Evolutionary conservation across 306 rosid genomes (phyloP).

Genomic region (Gynostemma pentaphyllum): DNA sequence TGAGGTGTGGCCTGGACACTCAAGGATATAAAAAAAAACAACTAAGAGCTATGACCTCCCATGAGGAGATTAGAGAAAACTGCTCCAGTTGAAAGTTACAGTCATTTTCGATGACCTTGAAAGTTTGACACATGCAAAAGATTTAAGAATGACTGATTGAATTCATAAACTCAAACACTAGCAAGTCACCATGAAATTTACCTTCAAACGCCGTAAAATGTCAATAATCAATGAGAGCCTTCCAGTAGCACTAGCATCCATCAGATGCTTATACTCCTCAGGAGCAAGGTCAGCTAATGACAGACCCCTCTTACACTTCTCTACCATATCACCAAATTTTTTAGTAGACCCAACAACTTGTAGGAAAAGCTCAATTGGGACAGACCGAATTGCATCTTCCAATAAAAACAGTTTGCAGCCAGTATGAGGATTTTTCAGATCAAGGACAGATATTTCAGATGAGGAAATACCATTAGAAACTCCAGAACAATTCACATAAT

Average conservation of each 20-base stretch:
- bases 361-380: slow-evolving; percentile 81
- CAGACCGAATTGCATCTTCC: slow-evolving; percentile 52
- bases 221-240: slow-evolving; percentile 76
- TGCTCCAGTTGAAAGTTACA: too few relatives aligned
- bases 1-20: too few relatives aligned
- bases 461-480: slow-evolving; percentile 27
- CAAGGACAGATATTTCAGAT: slow-evolving; percentile 17
- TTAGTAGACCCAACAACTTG: slow-evolving; percentile 79
- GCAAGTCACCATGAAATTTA: slow-evolving; percentile 15
- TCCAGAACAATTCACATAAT: slow-evolving; percentile 36
- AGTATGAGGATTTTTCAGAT: slow-evolving; percentile 40
- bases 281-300: slow-evolving; percentile 61
- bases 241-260: slow-evolving; percentile 74
- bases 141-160: neutral
- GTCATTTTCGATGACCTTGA: neutral
- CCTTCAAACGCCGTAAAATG: slow-evolving; percentile 84
- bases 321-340: slow-evolving; percentile 58
- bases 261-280: slow-evolving; percentile 55
- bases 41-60: too few relatives aligned
- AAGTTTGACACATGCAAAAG: neutral
- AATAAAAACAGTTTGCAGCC: slow-evolving; percentile 56
- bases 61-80: too few relatives aligned
- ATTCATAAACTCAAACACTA: neutral
- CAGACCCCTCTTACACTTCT: slow-evolving; percentile 73
- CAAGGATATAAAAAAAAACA: too few relatives aligned